phyloP scores from a whole-genome alignment of 768 basidiomycete species.

The Amanita inopinata region DNA sequence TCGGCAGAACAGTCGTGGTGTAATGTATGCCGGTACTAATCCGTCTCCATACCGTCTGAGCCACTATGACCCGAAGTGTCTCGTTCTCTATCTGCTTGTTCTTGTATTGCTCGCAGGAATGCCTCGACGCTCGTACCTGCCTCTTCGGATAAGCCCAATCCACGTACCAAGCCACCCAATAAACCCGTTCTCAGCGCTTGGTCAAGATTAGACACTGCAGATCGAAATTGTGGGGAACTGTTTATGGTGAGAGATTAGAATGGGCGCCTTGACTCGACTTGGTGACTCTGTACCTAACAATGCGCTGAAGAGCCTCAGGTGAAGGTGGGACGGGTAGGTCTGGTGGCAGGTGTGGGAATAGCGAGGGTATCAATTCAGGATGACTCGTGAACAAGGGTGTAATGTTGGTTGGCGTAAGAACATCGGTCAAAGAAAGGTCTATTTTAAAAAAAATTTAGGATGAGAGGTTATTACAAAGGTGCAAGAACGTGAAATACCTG shows the following conservation, averaged over 20 bases:
- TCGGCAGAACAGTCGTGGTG: neutral
- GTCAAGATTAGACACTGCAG: conserved; percentile 72
- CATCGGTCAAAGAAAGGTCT: conserved; percentile 65
- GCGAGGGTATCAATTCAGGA: conserved; percentile 55
- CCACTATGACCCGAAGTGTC: conserved; percentile 8
- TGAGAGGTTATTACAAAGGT: neutral
- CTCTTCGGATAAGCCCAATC: conserved; percentile 76
- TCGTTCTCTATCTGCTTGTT: conserved; percentile 52
- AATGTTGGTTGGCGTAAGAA: conserved; percentile 67
- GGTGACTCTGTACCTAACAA: conserved; percentile 41
- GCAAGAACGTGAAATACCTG: neutral
- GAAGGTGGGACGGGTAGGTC: conserved; percentile 65
- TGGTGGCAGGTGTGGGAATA: conserved; percentile 78
- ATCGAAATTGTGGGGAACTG: conserved; percentile 74
- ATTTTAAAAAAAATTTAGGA: conserved; percentile 5
- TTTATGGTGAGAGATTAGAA: conserved; percentile 2
- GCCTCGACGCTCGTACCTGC: conserved; percentile 71
- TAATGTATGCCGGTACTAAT: conserved; percentile 18
- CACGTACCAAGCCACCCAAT: conserved; percentile 62
- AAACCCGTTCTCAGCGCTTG: conserved; percentile 78
- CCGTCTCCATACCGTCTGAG: conserved; percentile 70
- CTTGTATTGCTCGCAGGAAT: conserved; percentile 73
- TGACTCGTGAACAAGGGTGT: conserved; percentile 60
- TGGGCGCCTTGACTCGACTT: conserved; percentile 1
- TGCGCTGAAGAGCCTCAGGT: conserved; percentile 57